phyloP scores from a whole-genome alignment of 192 early-diverging fungal species.

The Gaertneriomyces semiglobifer region DNA sequence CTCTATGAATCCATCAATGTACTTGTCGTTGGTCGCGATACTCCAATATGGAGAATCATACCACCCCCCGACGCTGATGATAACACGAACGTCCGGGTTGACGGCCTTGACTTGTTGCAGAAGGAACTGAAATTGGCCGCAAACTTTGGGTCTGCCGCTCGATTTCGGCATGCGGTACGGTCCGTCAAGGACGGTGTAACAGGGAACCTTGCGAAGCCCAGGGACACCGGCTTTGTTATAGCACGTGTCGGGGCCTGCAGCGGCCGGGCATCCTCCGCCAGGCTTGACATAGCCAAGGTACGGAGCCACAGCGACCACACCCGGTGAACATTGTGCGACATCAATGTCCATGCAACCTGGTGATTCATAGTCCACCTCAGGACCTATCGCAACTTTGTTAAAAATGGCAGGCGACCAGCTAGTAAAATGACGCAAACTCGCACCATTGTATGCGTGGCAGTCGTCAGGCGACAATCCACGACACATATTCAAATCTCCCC shows the following conservation, averaged over 20 bases:
- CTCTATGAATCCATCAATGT: conserved; percentile 30
- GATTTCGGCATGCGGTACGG: not conserved
- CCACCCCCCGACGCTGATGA: conserved; percentile 40
- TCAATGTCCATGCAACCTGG: not conserved
- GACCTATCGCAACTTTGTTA: too few species aligned
- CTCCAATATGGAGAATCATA: conserved; percentile 33
- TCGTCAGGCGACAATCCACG: not conserved
- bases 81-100: conserved; percentile 8
- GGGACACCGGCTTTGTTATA: conserved; percentile 1
- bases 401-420: too few species aligned
- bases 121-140: conserved; percentile 19
- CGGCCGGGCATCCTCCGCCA: not conserved
- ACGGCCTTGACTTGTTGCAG: conserved; percentile 11
- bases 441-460: conserved; percentile 1
- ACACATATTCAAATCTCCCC: conserved; percentile 5
- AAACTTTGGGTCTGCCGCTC: not conserved
- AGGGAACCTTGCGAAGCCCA: not conserved
- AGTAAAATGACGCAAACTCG: too few species aligned
- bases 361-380: not conserved
- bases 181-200: not conserved
- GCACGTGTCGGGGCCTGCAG: not conserved
- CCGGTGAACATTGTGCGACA: not conserved
- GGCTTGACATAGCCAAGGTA: not conserved
- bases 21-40: conserved; percentile 25
- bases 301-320: not conserved